Evolutionary conservation across 2,329 filamentous ascomycete species (phyloP).

Genomic region (Talaromyces sp.): DNA sequence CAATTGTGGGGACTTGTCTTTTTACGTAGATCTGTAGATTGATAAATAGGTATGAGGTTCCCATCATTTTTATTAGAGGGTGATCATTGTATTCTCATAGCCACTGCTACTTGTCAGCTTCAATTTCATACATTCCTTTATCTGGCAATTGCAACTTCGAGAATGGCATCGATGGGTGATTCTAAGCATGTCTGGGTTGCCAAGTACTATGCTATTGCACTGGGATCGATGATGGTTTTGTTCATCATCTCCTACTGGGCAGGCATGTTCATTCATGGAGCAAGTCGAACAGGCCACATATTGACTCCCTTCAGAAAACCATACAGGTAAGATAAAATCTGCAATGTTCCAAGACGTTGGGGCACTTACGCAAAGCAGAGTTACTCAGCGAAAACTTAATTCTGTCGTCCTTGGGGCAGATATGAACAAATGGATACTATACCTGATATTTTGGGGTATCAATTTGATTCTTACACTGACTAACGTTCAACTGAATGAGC

Average conservation of each 20-base stretch:
- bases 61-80: not conserved
- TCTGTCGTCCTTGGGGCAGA: not conserved
- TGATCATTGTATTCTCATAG: not conserved
- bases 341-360: not conserved
- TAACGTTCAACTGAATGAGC: conserved; percentile 6
- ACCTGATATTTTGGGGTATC: conserved; percentile 16
- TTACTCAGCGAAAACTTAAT: not conserved
- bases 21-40: not conserved
- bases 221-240: conserved; percentile 11
- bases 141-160: not conserved
- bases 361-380: not conserved
- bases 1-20: not conserved
- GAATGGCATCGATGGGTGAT: conserved; percentile 5
- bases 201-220: conserved; percentile 16
- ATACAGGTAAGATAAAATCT: not conserved
- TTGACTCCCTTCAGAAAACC: not conserved
- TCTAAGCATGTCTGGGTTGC: conserved; percentile 13
- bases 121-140: not conserved
- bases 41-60: not conserved
- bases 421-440: conserved; percentile 5
- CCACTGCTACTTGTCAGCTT: not conserved
- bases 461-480: conserved; percentile 16
- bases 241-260: conserved; percentile 10
- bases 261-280: not conserved
- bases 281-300: not conserved